A percentile compares a stretch with the other conserved stretches of the same genome.
These are phyloP conservation scores for Cymbopogon citratus DNA, from an alignment of 176 grass and related monocot genomes.

Conservation along the genomic window DNA sequence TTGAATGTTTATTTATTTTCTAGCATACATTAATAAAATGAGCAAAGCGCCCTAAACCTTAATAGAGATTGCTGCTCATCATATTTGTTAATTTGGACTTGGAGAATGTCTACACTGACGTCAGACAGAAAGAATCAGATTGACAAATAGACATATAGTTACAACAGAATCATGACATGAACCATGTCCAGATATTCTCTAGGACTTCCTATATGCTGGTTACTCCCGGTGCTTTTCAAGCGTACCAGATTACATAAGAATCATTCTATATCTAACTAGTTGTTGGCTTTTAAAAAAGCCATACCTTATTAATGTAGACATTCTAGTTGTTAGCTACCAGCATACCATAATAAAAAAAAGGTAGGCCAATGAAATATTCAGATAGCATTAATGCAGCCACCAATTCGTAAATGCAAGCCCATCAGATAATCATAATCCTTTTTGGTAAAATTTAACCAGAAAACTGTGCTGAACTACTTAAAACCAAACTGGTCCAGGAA, in stretches of 20 bases:
- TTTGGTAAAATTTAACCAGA: neutral
- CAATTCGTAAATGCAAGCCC: neutral
- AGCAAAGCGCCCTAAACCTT: neutral
- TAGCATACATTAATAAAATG: neutral
- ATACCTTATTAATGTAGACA: neutral
- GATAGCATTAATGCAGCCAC: neutral
- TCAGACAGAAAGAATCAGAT: neutral
- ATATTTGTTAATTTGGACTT: neutral
- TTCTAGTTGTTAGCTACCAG: neutral
- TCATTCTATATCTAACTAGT: neutral
- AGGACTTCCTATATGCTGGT: neutral
- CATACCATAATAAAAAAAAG: neutral
- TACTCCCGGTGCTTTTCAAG: neutral
- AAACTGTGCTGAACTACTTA: neutral
- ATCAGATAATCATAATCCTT: constrained; percentile 23
- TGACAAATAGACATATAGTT: neutral
- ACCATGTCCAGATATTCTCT: neutral
- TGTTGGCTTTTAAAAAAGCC: neutral
- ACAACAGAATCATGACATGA: neutral
- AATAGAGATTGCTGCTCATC: neutral
- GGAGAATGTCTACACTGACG: neutral
- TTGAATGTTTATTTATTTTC: neutral
- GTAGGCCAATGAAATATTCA: neutral
- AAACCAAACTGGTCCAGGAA: neutral
- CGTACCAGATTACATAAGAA: too few relatives aligned